These are phyloP conservation scores for Anthostomella pinea DNA, from an alignment of 2,329 filamentous ascomycete genomes.

Conservation along the genomic window DNA sequence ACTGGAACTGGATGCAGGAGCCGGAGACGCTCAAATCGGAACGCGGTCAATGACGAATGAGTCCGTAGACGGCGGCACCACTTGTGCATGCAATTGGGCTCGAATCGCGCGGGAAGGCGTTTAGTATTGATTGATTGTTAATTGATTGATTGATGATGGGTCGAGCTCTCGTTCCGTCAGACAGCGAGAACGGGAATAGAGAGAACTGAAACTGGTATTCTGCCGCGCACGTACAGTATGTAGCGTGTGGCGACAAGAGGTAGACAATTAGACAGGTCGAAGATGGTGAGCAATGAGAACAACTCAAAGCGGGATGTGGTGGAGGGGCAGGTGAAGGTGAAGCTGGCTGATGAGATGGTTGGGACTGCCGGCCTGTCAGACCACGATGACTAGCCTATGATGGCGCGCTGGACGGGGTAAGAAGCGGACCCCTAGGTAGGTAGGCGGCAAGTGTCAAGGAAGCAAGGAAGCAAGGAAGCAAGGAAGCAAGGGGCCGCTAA, in stretches of 20 bases:
- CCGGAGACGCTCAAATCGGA: slow-evolving; percentile 25
- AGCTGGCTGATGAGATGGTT: slow-evolving; percentile 25
- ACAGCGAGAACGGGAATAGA: too few relatives aligned
- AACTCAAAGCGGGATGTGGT: slow-evolving; percentile 9
- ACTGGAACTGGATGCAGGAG: slow-evolving; percentile 29
- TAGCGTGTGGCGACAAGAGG: too few relatives aligned
- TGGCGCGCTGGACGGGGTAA: background rate
- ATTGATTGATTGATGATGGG: too few relatives aligned
- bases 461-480: slow-evolving; percentile 13
- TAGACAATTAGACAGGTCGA: too few relatives aligned
- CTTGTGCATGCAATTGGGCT: too few relatives aligned
- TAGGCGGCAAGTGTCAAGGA: too few relatives aligned
- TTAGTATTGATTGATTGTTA: background rate
- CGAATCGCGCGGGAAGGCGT: background rate
- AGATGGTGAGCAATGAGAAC: slow-evolving; percentile 12
- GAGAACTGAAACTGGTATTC: too few relatives aligned
- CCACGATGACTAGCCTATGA: slow-evolving; percentile 17
- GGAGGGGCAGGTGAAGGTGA: slow-evolving; percentile 22
- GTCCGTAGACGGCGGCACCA: slow-evolving; percentile 12
- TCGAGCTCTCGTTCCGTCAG: too few relatives aligned
- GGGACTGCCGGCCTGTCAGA: slow-evolving; percentile 17
- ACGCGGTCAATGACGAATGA: slow-evolving; percentile 17
- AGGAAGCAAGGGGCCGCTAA: slow-evolving; percentile 17
- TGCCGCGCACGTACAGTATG: too few relatives aligned
- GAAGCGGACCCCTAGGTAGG: background rate